Percentiles rank a stretch among this genome's conserved stretches.
Evolutionary conservation across 2,329 filamentous ascomycete genomes (phyloP).

Genomic region (Allantophomopsis cytisporea): DNA sequence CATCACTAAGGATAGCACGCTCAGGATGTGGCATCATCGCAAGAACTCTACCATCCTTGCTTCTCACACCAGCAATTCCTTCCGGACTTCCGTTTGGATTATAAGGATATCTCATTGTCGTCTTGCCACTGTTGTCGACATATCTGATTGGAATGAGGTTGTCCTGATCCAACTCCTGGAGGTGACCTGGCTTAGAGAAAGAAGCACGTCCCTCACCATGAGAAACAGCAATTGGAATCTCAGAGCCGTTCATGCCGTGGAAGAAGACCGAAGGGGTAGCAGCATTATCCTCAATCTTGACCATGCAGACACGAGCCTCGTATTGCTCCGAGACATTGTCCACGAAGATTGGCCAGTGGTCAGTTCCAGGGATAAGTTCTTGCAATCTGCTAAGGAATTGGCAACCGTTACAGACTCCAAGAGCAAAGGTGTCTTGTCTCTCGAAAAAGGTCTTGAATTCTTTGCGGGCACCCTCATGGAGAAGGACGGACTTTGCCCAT

Average conservation of each 20-base stretch:
- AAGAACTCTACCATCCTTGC: constrained; percentile 50
- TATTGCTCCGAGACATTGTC: constrained; percentile 80
- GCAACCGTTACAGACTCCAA: constrained; percentile 95
- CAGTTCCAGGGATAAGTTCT: constrained; percentile 73
- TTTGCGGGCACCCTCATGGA: constrained; percentile 60
- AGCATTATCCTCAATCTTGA: constrained; percentile 54
- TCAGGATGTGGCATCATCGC: constrained; percentile 69
- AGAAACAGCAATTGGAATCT: constrained; percentile 74
- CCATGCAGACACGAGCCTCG: constrained; percentile 80
- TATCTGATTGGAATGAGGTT: constrained; percentile 71
- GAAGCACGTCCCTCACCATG: constrained; percentile 82
- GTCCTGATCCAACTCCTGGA: constrained; percentile 42
- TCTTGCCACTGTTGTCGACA: constrained; percentile 65
- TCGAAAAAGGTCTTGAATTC: constrained; percentile 81
- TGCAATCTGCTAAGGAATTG: constrained; percentile 83
- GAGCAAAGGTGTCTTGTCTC: constrained; percentile 75
- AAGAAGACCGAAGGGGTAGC: constrained; percentile 66
- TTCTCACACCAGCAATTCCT: constrained; percentile 56
- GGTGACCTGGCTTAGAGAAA: constrained; percentile 41
- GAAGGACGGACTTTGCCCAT: constrained; percentile 87
- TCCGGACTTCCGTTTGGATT: constrained; percentile 67
- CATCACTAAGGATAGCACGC: constrained; percentile 51
- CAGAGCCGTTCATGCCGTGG: constrained; percentile 72
- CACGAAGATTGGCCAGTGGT: constrained; percentile 76
- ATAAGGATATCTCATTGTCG: constrained; percentile 73